Percentiles rank a stretch among this genome's conserved stretches.
Conservation (phyloP, 2,329 filamentous ascomycete genomes). For the Penicillium thymicola region DNA sequence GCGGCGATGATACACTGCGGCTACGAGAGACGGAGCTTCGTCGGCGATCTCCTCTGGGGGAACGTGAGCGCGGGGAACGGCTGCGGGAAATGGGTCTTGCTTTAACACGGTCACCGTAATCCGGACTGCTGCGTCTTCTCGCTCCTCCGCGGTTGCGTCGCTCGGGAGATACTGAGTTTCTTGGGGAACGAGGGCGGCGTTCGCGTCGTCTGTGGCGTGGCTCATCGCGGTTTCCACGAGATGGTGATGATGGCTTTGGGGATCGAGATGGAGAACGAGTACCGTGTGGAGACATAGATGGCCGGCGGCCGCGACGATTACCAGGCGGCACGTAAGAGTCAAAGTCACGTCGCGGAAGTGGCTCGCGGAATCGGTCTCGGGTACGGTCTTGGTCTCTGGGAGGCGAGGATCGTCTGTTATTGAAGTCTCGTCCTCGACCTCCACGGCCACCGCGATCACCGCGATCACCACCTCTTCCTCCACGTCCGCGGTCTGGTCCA, state of each 20-base stretch:
- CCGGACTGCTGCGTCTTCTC: slow-evolving; percentile 35
- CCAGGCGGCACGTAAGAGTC: slow-evolving; percentile 58
- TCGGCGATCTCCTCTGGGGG: slow-evolving; percentile 49
- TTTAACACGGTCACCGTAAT: slow-evolving; percentile 48
- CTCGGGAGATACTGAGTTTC: slow-evolving; percentile 42
- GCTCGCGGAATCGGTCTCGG: slow-evolving; percentile 43
- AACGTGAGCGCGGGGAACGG: slow-evolving; percentile 55
- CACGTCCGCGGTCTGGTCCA: slow-evolving; percentile 33
- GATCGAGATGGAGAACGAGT: slow-evolving; percentile 34
- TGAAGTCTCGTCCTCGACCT: slow-evolving; percentile 40
- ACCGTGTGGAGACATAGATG: slow-evolving; percentile 32
- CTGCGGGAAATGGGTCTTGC: slow-evolving; percentile 50
- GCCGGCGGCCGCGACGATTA: slow-evolving; percentile 38
- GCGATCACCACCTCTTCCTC: slow-evolving; percentile 36
- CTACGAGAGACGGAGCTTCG: slow-evolving; percentile 37
- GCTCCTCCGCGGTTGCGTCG: slow-evolving; percentile 35
- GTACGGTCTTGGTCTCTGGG: slow-evolving; percentile 46
- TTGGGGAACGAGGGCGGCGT: slow-evolving; percentile 23
- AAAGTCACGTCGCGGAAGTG: slow-evolving; percentile 49
- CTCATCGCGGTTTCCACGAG: slow-evolving; percentile 31
- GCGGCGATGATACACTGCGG: slow-evolving; percentile 36
- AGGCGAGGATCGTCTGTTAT: slow-evolving; percentile 51
- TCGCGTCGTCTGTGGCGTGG: slow-evolving; percentile 25
- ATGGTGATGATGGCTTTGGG: slow-evolving; percentile 15
- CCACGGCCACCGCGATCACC: slow-evolving; percentile 36